Base-by-base conservation (phyloP, 2,329 filamentous ascomycete species). In the Spiromastix sp. region DNA sequence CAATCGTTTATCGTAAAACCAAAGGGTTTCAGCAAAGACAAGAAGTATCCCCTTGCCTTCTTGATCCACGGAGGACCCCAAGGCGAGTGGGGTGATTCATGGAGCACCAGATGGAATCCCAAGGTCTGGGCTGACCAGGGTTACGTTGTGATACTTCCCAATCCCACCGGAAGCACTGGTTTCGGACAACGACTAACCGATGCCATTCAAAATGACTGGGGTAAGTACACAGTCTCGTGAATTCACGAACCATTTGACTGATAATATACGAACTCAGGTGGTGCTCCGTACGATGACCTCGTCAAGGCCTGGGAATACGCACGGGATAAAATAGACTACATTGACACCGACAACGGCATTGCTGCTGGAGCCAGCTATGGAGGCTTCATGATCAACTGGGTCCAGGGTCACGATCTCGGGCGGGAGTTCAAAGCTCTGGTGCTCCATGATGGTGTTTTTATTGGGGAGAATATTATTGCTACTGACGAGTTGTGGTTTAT, bases 41-140 rank as follows among this genome's bases (percentile, higher is more conserved):
- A 85, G 57, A 85, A 74, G 44, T 93, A 89, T 49, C 85, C 85
- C 0, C 66, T 93, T 4, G 75, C 81, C 2, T 79, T 86, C 52
- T 63, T 87, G 27, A 82, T 93, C 42, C 85, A 93, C 50, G 85
- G 85, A 36, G 85, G 85, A 0, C 85, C 85, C 0, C 83, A 91
- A 55, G 74, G 78, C 15, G 74, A 82, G 0, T 89, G 82, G 79
- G 63, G 58, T 20, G 80, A 91, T 49, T 66, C 70, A 18, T 93
- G 85, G 83, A 81, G 73, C 54, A 85, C 79, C 2, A 70, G 85
- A 12, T 93, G 85, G 85, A 93, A 93, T 53, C 80, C 82, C 2
- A 83, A 82, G 40, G 71, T 89, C 7, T 93, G 85, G 52, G 85
- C 85, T 3, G 85, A 93, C 55, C 83, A 89, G 60, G 85, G 85